Percentiles rank a stretch among this genome's conserved stretches.
phyloP scores from a whole-genome alignment of 2,329 filamentous ascomycete genomes.

The Trichoderma asperellum region DNA sequence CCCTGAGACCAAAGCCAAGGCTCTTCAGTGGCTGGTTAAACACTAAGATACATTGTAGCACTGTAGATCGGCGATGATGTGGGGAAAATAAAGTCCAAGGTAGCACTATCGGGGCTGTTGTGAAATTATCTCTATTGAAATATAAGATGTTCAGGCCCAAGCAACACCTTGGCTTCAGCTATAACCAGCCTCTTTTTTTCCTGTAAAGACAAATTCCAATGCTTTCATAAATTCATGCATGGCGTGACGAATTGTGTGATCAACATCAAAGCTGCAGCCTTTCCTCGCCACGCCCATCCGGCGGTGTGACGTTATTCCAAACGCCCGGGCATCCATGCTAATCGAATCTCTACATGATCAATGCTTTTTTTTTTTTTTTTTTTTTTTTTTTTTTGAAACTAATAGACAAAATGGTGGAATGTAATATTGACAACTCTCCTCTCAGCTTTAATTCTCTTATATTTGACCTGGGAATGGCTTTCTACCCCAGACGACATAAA shows the following conservation, averaged over 20 bases:
- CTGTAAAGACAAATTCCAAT: not conserved
- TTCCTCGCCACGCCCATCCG: not conserved
- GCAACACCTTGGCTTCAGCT: not conserved
- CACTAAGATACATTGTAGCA: constrained; percentile 8
- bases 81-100: not conserved
- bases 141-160: not conserved
- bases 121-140: not conserved
- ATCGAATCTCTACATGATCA: not conserved
- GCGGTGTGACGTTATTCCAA: not conserved
- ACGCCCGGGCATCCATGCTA: not conserved
- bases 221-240: not conserved
- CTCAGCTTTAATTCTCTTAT: not conserved
- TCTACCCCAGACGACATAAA: constrained; percentile 56
- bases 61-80: not conserved
- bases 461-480: constrained; percentile 44
- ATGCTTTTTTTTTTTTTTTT: not conserved
- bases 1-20: constrained; percentile 51
- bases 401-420: not conserved
- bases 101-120: not conserved
- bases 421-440: not conserved
- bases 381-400: no score
- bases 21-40: constrained; percentile 53
- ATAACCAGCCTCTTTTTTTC: not conserved
- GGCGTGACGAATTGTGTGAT: not conserved
- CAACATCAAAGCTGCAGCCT: not conserved